These are phyloP conservation scores for Athelia psychrophila DNA, from an alignment of 1,284 basidiomycete species.

Conservation along the genomic window DNA sequence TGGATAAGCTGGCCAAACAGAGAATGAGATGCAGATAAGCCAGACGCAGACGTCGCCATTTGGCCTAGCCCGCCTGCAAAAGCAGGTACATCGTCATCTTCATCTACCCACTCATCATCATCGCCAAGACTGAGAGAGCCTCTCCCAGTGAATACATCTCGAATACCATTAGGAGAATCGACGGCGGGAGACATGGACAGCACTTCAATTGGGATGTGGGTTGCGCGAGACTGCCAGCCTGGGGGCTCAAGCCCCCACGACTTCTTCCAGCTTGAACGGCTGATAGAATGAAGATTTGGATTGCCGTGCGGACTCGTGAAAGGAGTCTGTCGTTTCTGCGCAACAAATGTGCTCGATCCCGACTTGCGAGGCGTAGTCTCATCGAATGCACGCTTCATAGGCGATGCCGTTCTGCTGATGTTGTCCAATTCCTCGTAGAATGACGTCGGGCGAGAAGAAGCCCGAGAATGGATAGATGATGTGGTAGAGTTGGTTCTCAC, in stretches of 20 bases:
- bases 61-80: constrained; percentile 80
- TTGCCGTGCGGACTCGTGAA: constrained; percentile 55
- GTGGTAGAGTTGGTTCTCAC: constrained; percentile 67
- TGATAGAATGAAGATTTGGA: constrained; percentile 35
- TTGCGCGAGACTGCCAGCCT: constrained; percentile 73
- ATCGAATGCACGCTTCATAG: constrained; percentile 43
- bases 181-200: constrained; percentile 57
- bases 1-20: constrained; percentile 10
- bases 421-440: constrained; percentile 72
- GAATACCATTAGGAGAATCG: constrained; percentile 48
- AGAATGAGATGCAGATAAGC: constrained; percentile 9
- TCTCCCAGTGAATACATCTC: constrained; percentile 75
- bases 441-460: constrained; percentile 71
- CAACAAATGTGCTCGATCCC: constrained; percentile 59
- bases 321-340: constrained; percentile 69
- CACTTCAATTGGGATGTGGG: constrained; percentile 70
- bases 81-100: constrained; percentile 73
- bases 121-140: constrained; percentile 60
- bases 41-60: constrained; percentile 41
- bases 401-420: constrained; percentile 55
- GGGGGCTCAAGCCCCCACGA: constrained; percentile 83
- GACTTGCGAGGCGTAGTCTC: constrained; percentile 51
- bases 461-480: constrained; percentile 70
- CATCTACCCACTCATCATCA: constrained; percentile 82
- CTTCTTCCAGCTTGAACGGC: constrained; percentile 83